phyloP scores from a whole-genome alignment of 805 yeast genomes.

The Torulaspora quercuum region DNA sequence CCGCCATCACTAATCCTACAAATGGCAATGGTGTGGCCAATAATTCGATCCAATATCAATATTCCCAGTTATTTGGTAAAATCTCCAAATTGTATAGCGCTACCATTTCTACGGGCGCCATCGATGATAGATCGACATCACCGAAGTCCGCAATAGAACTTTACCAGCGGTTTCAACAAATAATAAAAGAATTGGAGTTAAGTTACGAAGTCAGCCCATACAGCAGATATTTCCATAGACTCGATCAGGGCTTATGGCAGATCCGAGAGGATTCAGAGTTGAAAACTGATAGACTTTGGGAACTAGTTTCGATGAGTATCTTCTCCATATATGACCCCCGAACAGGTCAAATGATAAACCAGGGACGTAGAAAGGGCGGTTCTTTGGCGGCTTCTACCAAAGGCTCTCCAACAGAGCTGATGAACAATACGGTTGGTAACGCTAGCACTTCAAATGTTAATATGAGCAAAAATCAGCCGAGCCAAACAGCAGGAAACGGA shows the following conservation, averaged over 20 bases:
- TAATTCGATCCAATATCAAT: conserved; percentile 15
- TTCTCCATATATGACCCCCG: conserved; percentile 29
- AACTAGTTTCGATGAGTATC: conserved; percentile 26
- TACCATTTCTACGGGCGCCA: conserved; percentile 25
- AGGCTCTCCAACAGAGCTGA: conserved; percentile 22
- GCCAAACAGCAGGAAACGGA: conserved; percentile 7
- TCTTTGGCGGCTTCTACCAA: conserved; percentile 25
- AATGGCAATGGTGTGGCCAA: conserved; percentile 4
- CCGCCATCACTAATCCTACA: conserved; percentile 5
- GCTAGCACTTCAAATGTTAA: conserved; percentile 4
- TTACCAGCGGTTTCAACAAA: conserved; percentile 36
- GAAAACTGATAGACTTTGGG: conserved; percentile 31
- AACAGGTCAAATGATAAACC: conserved; percentile 29
- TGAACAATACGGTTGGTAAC: conserved; percentile 10
- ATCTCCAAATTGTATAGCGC: conserved; percentile 32
- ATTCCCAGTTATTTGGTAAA: conserved; percentile 24
- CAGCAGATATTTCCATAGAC: conserved; percentile 27
- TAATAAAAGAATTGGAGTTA: conserved; percentile 34
- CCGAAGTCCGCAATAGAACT: conserved; percentile 36
- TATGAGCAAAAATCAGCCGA: conserved; percentile 7
- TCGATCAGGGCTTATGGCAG: conserved; percentile 32
- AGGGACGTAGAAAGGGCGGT: conserved; percentile 21
- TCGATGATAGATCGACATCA: conserved; percentile 32
- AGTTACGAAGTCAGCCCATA: conserved; percentile 34
- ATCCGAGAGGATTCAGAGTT: conserved; percentile 30